Percentiles rank a stretch among this genome's conserved stretches.
phyloP scores from a whole-genome alignment of 805 yeast genomes.

The Ogataea nonfermentans region DNA sequence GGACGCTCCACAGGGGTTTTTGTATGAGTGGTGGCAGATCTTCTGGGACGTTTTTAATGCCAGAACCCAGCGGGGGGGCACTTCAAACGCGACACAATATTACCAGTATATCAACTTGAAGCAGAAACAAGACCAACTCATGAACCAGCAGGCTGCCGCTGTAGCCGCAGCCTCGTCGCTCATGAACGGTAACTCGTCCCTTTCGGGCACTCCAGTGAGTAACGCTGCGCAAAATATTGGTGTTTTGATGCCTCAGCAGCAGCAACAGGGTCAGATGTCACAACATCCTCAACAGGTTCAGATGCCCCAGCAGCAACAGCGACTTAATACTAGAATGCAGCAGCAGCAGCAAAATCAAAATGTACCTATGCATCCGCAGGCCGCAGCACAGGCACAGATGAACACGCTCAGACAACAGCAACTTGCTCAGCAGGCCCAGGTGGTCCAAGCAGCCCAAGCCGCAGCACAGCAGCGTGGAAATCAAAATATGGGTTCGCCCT shows the following conservation, averaged over 20 bases:
- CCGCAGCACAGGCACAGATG: constrained; percentile 31
- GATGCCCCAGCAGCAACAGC: constrained; percentile 15
- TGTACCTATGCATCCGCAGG: constrained; percentile 24
- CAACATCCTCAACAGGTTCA: constrained; percentile 15
- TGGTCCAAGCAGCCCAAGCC: constrained; percentile 28
- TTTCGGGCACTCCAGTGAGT: constrained; percentile 16
- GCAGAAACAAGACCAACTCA: constrained; percentile 56
- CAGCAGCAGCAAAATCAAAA: constrained; percentile 19
- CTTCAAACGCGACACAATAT: constrained; percentile 66
- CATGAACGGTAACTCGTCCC: constrained; percentile 18
- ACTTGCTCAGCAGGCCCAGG: constrained; percentile 21
- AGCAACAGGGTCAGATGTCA: constrained; percentile 12
- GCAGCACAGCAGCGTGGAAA: constrained; percentile 18
- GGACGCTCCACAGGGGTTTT: constrained; percentile 85
- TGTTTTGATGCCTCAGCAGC: constrained; percentile 17
- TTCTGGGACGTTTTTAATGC: constrained; percentile 94
- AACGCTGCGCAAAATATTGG: constrained; percentile 20
- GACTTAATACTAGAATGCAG: constrained; percentile 14
- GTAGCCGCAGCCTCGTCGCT: constrained; percentile 18
- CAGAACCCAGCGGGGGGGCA: constrained; percentile 62
- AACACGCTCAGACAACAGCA: constrained; percentile 28
- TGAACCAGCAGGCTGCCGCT: constrained; percentile 29
- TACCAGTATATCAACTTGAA: constrained; percentile 59
- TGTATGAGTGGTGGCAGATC: constrained; percentile 94
- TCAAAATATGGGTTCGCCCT: constrained; percentile 23